Evolutionary conservation across 768 basidiomycete genomes (phyloP).

Genomic region (Pisolithus marmoratus): DNA sequence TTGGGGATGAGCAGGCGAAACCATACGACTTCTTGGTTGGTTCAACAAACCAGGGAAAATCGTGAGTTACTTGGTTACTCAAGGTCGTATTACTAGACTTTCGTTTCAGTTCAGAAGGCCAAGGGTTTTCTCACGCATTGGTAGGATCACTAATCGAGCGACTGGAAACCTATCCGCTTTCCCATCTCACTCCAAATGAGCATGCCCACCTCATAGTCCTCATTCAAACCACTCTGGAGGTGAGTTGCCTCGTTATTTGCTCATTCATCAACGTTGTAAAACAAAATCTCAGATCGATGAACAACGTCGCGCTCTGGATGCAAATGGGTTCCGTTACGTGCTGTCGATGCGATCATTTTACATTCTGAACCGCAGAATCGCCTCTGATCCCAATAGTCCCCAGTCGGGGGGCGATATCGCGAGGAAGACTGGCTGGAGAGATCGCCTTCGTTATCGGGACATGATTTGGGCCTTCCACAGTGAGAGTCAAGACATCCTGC

Average conservation of each 20-base stretch:
- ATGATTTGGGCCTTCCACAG: constrained; percentile 98
- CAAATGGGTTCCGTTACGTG: constrained; percentile 89
- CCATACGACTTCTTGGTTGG: constrained; percentile 53
- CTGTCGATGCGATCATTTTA: constrained; percentile 91
- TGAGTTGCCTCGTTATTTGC: constrained; percentile 26
- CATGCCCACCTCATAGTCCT: constrained; percentile 78
- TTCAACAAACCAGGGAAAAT: constrained; percentile 34
- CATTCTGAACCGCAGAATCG: constrained; percentile 65
- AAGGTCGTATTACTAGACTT: neutral
- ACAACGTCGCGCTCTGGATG: constrained; percentile 83
- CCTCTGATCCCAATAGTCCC: constrained; percentile 43
- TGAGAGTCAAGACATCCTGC: constrained; percentile 82
- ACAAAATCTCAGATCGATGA: constrained; percentile 66
- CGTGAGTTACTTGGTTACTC: constrained; percentile 32
- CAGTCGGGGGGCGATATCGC: constrained; percentile 36
- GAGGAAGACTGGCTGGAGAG: constrained; percentile 52
- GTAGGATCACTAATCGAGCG: constrained; percentile 57
- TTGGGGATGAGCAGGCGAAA: constrained; percentile 21
- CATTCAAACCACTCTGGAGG: constrained; percentile 85
- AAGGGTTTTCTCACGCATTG: constrained; percentile 54
- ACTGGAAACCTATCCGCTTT: constrained; percentile 58
- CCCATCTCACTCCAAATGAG: constrained; percentile 74
- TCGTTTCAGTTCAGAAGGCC: constrained; percentile 41
- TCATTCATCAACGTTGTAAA: constrained; percentile 1
- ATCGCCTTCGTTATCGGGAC: constrained; percentile 86